phyloP scores from a whole-genome alignment of 305 asterid species.

The Nicotiana rustica region DNA sequence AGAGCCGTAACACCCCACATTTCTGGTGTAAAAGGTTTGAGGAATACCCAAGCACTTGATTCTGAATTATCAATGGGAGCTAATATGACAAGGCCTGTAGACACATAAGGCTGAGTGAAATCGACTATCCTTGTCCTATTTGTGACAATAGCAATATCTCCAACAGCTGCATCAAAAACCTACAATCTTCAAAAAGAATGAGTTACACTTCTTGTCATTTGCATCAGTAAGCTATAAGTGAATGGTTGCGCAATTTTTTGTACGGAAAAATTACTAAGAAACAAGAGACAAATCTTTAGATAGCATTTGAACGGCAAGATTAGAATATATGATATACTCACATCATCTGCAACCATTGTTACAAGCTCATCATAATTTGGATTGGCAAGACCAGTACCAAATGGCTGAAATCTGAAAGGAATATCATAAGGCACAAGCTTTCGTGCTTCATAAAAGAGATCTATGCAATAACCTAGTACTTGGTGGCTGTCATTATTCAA shows the following conservation, averaged over 20 bases:
- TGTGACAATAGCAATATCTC: constrained; percentile 63
- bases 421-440: constrained; percentile 48
- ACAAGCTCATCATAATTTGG: constrained; percentile 47
- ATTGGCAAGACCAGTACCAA: constrained; percentile 46
- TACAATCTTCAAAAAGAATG: constrained; percentile 34
- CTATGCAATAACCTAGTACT: constrained; percentile 51
- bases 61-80: constrained; percentile 50
- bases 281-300: neutral
- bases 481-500: constrained; percentile 35
- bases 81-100: constrained; percentile 65
- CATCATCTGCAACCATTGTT: constrained; percentile 47
- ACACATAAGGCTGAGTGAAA: constrained; percentile 64
- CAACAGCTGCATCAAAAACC: constrained; percentile 64
- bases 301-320: neutral
- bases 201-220: neutral
- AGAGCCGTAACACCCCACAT: constrained; percentile 60
- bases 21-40: constrained; percentile 63
- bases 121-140: constrained; percentile 64
- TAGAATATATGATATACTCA: constrained; percentile 38
- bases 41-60: constrained; percentile 65
- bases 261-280: constrained; percentile 4
- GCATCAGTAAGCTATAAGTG: neutral
- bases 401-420: constrained; percentile 44
- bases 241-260: neutral
- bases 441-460: constrained; percentile 46